These are phyloP conservation scores for Rhizophagus clarus DNA, from an alignment of 192 early-diverging fungal species.

Conservation along the genomic window DNA sequence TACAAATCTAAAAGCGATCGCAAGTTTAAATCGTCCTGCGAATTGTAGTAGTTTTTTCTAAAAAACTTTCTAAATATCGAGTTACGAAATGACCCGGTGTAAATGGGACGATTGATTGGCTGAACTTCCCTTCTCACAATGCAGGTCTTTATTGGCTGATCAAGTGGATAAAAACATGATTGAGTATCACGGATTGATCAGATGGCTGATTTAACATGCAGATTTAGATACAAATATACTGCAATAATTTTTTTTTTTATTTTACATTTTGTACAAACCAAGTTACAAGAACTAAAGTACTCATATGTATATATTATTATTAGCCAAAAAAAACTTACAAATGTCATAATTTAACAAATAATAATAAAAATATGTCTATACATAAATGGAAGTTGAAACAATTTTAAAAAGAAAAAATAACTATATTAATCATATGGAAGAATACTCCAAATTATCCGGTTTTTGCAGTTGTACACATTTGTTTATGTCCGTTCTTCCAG, in stretches of 20 bases:
- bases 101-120: no score
- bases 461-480: constrained; percentile 35
- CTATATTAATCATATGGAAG: background rate
- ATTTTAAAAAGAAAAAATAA: background rate
- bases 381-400: background rate
- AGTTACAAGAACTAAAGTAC: no score
- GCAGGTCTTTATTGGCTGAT: background rate
- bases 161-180: no score
- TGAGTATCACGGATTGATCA: no score
- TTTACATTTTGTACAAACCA: no score
- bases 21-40: background rate
- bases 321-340: background rate
- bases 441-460: background rate
- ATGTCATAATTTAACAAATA: background rate
- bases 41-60: no score
- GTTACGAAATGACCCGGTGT: no score
- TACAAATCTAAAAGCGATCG: background rate
- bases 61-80: no score
- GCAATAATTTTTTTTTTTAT: no score
- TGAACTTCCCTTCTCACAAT: background rate
- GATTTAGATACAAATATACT: no score
- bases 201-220: no score
- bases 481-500: constrained; percentile 55
- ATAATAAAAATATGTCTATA: background rate
- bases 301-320: background rate